Evolutionary conservation across 2,329 filamentous ascomycete genomes (phyloP), one percentile per base, ranked within the genome.

Genomic region (Trichoderma arundinaceum): DNA sequence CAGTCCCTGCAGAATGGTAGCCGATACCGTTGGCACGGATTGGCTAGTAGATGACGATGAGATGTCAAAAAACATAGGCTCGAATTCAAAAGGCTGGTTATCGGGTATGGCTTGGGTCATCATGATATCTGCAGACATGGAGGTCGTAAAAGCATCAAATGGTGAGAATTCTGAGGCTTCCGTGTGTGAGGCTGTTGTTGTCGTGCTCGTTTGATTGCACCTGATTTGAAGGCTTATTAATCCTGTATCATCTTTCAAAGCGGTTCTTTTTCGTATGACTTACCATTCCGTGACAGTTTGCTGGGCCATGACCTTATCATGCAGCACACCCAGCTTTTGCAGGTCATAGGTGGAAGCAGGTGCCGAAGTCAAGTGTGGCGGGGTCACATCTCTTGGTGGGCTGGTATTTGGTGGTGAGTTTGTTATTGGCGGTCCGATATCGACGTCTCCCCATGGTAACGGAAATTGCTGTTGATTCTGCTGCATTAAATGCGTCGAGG

Each of bases 391-490:
- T 17, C 28, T 32, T 6, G 7, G 9, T 7, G 39, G 15, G 10
- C 22, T 57, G 4, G 39, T 7, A 22, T 60, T n/a, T n/a, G 43
- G 57, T 12, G 48, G 39, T 4, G 49, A 63, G 12, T 32, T 33
- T 44, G 13, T 9, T 10, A 32, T 54, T 38, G 17, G 32, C 12
- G 49, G 39, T 15, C 22, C 32, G 12, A 19, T 35, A 5, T 43
- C 49, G 7, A 56, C 15, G 5, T 62, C 64, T 62, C 32, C 19
- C 62, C 62, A 65, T 46, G 53, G 12, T 13, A 59, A 28, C 10
- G 56, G 3, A 33, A 56, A 56, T 19, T 32, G 38, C 8, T 35
- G 51, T 28, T 35, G 61, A 17, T 22, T 48, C 19, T 58, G 43
- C 32, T 39, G 57, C 17, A 38, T 22, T 7, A 39, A n/a, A n/a